These are phyloP conservation scores for Hirsutella thompsonii DNA, from an alignment of 2,329 filamentous ascomycete genomes.

Conservation along the genomic window DNA sequence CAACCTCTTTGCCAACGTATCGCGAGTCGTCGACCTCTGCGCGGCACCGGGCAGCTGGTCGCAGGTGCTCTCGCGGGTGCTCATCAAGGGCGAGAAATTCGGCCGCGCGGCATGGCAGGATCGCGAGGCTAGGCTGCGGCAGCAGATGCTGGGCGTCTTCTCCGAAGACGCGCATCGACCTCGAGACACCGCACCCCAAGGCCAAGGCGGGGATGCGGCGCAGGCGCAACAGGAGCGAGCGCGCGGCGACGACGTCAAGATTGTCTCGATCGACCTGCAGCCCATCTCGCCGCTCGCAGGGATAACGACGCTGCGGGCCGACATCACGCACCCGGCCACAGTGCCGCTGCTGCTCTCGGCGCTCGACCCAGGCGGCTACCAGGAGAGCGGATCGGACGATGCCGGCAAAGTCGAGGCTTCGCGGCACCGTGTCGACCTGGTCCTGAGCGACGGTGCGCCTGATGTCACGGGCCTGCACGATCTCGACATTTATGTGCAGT, in stretches of 20 bases:
- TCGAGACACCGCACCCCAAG: constrained; percentile 6
- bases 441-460: constrained; percentile 88
- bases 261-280: constrained; percentile 90
- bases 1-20: constrained; percentile 81
- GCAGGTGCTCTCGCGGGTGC: constrained; percentile 82
- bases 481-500: constrained; percentile 95
- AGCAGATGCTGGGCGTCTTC: constrained; percentile 44
- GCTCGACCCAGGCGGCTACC: constrained; percentile 56
- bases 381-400: constrained; percentile 12
- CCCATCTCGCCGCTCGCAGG: constrained; percentile 90
- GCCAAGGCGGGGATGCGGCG: not conserved
- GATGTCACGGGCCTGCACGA: constrained; percentile 96
- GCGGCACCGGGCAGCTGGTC: constrained; percentile 96
- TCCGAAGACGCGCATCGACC: constrained; percentile 7
- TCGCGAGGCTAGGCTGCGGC: constrained; percentile 54
- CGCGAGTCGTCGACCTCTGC: constrained; percentile 88
- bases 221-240: constrained; percentile 6
- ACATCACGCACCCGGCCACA: constrained; percentile 94
- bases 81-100: constrained; percentile 90
- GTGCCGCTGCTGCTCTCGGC: constrained; percentile 79
- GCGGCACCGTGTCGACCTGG: constrained; percentile 69
- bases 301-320: constrained; percentile 82
- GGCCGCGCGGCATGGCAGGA: constrained; percentile 80
- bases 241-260: constrained; percentile 69
- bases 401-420: constrained; percentile 37